Conservation (phyloP, 805 yeast species). For the Spencermartinsiella europaea region DNA sequence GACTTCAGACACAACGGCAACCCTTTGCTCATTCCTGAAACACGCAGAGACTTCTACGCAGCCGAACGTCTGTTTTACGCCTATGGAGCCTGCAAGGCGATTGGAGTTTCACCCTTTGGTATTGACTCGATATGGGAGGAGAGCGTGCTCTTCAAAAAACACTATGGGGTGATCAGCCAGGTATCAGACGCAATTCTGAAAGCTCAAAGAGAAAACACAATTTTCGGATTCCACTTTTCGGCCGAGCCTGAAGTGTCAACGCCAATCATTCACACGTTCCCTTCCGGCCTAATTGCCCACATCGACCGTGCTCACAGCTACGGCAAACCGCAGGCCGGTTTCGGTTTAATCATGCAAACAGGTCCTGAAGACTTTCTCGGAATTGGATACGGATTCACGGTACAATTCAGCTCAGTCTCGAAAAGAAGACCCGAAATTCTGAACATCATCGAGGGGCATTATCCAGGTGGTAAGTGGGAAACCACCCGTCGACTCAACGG, state of each 20-base stretch:
- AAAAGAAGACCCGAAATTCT: constrained; percentile 2
- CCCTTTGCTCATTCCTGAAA: constrained; percentile 19
- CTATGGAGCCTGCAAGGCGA: constrained; percentile 14
- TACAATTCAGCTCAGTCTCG: background rate
- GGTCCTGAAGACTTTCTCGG: constrained; percentile 8
- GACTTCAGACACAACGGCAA: constrained; percentile 8
- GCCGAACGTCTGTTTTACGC: constrained; percentile 15
- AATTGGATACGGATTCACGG: constrained; percentile 16
- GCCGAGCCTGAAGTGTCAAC: constrained; percentile 3
- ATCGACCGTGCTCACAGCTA: constrained; percentile 7
- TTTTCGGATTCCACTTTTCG: constrained; percentile 14
- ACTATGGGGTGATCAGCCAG: constrained; percentile 12
- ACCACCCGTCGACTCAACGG: constrained; percentile 16
- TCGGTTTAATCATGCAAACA: constrained; percentile 15
- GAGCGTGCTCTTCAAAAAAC: constrained; percentile 10
- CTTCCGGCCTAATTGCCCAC: constrained; percentile 2
- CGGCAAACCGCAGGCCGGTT: constrained; percentile 17
- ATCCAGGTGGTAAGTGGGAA: constrained; percentile 8
- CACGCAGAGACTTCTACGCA: constrained; percentile 16
- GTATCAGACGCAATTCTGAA: constrained; percentile 10
- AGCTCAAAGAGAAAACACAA: constrained; percentile 11
- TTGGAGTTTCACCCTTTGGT: constrained; percentile 20
- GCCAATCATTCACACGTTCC: background rate
- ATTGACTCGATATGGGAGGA: constrained; percentile 14
- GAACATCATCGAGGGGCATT: constrained; percentile 4